Evolutionary conservation across 1,139 yeast genomes (phyloP).

Genomic region (Suhomyces kunorum): DNA sequence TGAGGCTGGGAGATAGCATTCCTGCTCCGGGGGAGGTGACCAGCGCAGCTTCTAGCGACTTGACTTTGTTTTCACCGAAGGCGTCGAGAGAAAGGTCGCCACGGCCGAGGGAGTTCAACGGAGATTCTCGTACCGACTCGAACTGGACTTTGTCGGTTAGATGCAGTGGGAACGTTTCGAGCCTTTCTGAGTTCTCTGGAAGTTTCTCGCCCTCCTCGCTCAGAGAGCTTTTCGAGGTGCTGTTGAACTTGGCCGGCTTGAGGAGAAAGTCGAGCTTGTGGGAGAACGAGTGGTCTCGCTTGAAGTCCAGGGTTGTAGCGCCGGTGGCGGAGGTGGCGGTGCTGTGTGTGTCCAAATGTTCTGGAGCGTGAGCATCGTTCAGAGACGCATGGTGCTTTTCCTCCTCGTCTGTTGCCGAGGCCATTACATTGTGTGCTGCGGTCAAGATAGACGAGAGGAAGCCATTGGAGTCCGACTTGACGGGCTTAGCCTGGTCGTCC

Average conservation of each 20-base stretch:
- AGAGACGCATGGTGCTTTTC: slow-evolving; percentile 4
- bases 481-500: slow-evolving; percentile 9
- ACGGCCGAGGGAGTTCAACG: slow-evolving; percentile 65
- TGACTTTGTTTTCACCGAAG: slow-evolving; percentile 31
- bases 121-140: slow-evolving; percentile 57
- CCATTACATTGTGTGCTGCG: slow-evolving; percentile 31
- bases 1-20: slow-evolving; percentile 5
- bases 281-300: slow-evolving; percentile 16
- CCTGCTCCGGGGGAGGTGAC: slow-evolving; percentile 11
- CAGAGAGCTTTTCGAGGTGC: slow-evolving; percentile 12
- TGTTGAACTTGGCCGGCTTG: slow-evolving; percentile 19
- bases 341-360: slow-evolving; percentile 7
- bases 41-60: slow-evolving; percentile 13
- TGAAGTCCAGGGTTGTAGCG: slow-evolving; percentile 4
- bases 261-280: slow-evolving; percentile 22
- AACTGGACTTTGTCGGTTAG: slow-evolving; percentile 46
- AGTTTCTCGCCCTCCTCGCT: slow-evolving; percentile 12
- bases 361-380: slow-evolving; percentile 4
- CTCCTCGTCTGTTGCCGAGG: slow-evolving; percentile 14
- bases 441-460: slow-evolving; percentile 30
- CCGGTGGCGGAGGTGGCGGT: slow-evolving; percentile 3
- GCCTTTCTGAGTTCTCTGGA: slow-evolving; percentile 2
- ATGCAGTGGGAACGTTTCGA: slow-evolving; percentile 10
- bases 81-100: slow-evolving; percentile 69
- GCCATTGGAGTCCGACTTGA: slow-evolving; percentile 23